These are phyloP conservation scores for Acanthamoeba royreba DNA, from an alignment of 208 protist genomes.

Conservation along the genomic window DNA sequence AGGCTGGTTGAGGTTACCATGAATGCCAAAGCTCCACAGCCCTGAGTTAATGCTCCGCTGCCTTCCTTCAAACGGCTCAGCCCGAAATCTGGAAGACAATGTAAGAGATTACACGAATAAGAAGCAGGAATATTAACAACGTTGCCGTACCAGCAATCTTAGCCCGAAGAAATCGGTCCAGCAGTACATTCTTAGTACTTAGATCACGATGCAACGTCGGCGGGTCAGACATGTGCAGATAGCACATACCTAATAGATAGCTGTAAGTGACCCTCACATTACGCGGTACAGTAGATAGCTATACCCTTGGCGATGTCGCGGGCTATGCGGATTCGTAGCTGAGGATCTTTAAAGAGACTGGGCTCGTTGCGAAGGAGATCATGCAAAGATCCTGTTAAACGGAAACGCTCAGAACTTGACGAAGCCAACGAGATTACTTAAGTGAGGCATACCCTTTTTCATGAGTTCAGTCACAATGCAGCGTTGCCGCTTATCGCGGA, in stretches of 20 bases:
- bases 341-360: not conserved
- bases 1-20: not conserved
- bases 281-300: too few species aligned
- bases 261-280: not conserved
- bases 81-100: not conserved
- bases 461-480: conserved; percentile 31
- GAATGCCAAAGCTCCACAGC: not conserved
- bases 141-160: not conserved
- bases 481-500: not conserved
- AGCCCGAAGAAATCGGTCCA: not conserved
- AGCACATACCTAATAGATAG: conserved; percentile 46
- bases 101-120: not conserved
- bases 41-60: not conserved
- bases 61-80: not conserved
- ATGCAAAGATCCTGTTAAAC: not conserved
- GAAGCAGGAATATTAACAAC: not conserved
- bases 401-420: not conserved
- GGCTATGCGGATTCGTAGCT: conserved; percentile 46
- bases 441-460: not conserved
- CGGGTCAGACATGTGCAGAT: conserved; percentile 60
- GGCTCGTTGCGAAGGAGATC: not conserved
- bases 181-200: conserved; percentile 55
- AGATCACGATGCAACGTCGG: conserved; percentile 64
- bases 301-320: conserved; percentile 58
- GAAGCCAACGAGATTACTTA: not conserved